These are phyloP conservation scores for Tilletia setariae DNA, from an alignment of 1,284 basidiomycete species.

Conservation along the genomic window DNA sequence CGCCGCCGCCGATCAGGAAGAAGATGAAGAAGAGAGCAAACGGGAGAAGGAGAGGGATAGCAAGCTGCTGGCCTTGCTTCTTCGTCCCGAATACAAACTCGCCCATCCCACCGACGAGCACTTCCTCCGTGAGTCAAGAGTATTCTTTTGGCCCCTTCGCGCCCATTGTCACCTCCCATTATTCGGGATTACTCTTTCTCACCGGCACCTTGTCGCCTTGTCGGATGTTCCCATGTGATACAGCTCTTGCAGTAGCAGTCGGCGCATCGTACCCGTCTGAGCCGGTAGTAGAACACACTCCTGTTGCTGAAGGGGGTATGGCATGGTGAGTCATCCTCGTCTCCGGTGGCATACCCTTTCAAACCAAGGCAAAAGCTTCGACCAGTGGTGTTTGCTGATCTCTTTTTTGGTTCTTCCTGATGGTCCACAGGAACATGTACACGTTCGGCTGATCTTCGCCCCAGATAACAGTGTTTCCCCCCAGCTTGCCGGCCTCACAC, in stretches of 20 bases:
- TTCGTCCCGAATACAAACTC: constrained; percentile 22
- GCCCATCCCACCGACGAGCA: constrained; percentile 37
- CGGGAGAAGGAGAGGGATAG: constrained; percentile 27
- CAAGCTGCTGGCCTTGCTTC: constrained; percentile 22
- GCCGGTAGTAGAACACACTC: constrained; percentile 25
- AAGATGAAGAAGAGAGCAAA: constrained; percentile 17
- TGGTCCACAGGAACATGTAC: constrained; percentile 39
- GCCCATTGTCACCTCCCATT: no score
- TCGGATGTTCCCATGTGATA: neutral
- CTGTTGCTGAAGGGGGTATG: constrained; percentile 31
- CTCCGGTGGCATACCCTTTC: neutral
- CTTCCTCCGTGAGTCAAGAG: constrained; percentile 37
- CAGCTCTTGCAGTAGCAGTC: constrained; percentile 29
- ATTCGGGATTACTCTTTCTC: no score
- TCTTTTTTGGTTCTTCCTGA: neutral
- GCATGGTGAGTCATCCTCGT: constrained; percentile 29
- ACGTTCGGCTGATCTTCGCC: no score
- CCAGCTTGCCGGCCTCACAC: no score
- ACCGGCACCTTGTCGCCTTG: no score
- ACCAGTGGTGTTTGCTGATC: neutral
- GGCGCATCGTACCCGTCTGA: constrained; percentile 30
- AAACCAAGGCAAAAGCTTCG: neutral
- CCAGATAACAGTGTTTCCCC: no score
- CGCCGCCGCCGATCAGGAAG: no score
- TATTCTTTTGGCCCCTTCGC: no score